These are phyloP conservation scores for Craterostigma plantagineum DNA, from an alignment of 257 asterid genomes.

Conservation along the genomic window DNA sequence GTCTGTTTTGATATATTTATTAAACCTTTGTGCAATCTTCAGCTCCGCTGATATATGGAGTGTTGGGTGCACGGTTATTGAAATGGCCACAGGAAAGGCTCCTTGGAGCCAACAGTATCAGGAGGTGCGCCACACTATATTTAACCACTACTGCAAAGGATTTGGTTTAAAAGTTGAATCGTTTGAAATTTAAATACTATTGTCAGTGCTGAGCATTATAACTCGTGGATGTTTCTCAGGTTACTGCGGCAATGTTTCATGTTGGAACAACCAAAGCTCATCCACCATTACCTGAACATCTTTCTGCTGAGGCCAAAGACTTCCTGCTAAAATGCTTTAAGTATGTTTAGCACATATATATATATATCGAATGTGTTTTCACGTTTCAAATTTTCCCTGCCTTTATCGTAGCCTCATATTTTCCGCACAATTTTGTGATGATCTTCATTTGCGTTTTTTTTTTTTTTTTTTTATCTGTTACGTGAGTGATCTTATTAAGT, in stretches of 20 bases:
- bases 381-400: constrained; percentile 5
- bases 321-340: constrained; percentile 81
- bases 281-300: constrained; percentile 98
- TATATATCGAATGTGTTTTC: background rate
- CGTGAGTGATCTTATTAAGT: constrained; percentile 10
- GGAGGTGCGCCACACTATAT: constrained; percentile 20
- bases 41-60: constrained; percentile 99
- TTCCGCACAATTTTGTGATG: no score
- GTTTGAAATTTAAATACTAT: no score
- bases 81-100: constrained; percentile 99
- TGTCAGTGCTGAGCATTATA: background rate
- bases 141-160: no score
- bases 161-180: no score
- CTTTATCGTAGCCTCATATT: background rate
- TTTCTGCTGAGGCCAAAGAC: constrained; percentile 77
- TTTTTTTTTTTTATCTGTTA: constrained; percentile 5
- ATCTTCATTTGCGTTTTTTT: no score
- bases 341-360: constrained; percentile 19
- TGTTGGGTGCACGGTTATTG: constrained; percentile 96
- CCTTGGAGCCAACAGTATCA: constrained; percentile 99
- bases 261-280: constrained; percentile 98
- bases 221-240: constrained; percentile 27
- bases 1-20: no score
- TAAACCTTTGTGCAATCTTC: constrained; percentile 8
- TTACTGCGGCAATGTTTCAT: constrained; percentile 81